Base-by-base conservation (phyloP, 1,284 basidiomycete genomes). In the Tilletiaria anomala region DNA sequence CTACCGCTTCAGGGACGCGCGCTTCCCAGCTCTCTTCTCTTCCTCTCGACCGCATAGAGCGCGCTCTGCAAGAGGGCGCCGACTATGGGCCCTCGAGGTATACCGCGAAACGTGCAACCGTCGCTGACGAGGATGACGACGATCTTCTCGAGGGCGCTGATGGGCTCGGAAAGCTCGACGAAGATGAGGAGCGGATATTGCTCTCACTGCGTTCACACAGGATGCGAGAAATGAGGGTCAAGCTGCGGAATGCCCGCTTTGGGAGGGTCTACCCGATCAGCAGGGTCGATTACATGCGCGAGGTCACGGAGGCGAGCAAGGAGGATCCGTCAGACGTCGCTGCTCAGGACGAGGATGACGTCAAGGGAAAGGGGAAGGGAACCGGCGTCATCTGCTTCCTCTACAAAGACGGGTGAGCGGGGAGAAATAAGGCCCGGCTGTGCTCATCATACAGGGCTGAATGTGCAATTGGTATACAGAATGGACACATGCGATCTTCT, bases 241-340 rank as follows among this genome's bases (percentile, higher is more conserved):
- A 77, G 44, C 71, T 76, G 45, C 75, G 75, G 56, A 75, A 72
- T 46, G 79, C 78, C 6, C 76, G 79, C 42, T 94, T 88, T 63
- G 88, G 91, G 16, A 71, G 78, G 35, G 77, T 96, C 37, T 83
- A 68, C 68, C 87, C 87, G 2, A 91, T 97, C 48, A 78, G 78
- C 21, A 73, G 91, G 50, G 86, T 88, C 15, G 89, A 94, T 66
- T 97, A 96, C 68, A 91, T 83, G 23, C 73, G 82, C 39, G 86
- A 96, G 61, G 84, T 97, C 14, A 96, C 89, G 0, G 88, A 96
- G 45, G 85, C 84, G 1, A 93, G 87, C 67, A 77, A 76, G 51
- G 66, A 76, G 3, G 72, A 76, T 49, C 77, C 81, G 41, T 77
- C 78, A 16, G 20, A 12, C 10, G 21, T 6, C n/a, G 45, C 51